These are phyloP conservation scores for Aristolochia californica DNA, from an alignment of 164 flowering plant genomes.

Conservation along the genomic window DNA sequence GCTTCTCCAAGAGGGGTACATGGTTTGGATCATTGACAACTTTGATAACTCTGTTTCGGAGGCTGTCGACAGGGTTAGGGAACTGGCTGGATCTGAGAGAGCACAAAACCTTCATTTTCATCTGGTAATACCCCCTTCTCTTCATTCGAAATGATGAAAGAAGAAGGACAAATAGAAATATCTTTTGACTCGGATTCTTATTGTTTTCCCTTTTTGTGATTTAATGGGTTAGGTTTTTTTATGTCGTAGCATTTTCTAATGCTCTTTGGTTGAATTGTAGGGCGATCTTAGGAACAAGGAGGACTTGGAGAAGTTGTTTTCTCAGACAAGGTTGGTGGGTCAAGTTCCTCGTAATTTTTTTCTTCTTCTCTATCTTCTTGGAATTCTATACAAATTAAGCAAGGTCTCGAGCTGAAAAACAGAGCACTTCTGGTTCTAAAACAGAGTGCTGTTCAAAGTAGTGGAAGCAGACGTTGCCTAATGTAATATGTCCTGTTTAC, in stretches of 20 bases:
- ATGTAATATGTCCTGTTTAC: neutral
- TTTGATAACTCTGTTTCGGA: conserved; percentile 62
- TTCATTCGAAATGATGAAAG: neutral
- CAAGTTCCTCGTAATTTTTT: neutral
- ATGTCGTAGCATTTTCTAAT: neutral
- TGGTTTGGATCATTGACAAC: conserved; percentile 64
- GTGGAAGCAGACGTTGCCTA: too few species aligned
- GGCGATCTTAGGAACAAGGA: conserved; percentile 66
- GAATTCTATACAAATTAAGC: neutral
- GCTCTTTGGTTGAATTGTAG: conserved; percentile 24
- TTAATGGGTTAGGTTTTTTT: neutral
- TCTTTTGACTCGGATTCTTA: neutral
- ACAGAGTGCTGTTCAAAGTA: neutral
- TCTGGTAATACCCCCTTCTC: conserved; percentile 12
- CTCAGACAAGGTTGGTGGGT: conserved; percentile 31
- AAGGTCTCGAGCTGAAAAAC: neutral
- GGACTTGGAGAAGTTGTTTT: conserved; percentile 75
- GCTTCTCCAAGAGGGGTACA: conserved; percentile 57
- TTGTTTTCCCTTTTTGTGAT: neutral
- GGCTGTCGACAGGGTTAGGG: conserved; percentile 54
- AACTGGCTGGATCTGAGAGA: conserved; percentile 48
- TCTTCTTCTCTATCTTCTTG: neutral
- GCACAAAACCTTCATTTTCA: conserved; percentile 48
- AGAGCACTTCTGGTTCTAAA: neutral
- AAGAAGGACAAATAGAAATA: neutral